Percentiles rank a stretch among this genome's conserved stretches.
These are phyloP conservation scores for Arabidopsis suecica DNA, from an alignment of 345 rosid species.

Conservation along the genomic window DNA sequence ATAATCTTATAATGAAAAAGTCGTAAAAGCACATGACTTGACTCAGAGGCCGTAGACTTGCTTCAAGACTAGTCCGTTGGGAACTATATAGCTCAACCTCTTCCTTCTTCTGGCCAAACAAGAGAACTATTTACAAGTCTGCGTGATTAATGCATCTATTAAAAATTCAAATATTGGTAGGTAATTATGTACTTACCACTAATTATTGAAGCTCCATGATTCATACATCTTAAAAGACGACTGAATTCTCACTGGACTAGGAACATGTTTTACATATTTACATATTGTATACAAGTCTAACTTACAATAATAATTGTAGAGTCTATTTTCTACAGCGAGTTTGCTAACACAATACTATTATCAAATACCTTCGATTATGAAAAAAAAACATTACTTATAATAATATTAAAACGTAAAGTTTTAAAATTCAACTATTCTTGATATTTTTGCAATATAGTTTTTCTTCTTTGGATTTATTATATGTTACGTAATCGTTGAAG, in stretches of 20 bases:
- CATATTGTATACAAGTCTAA: neutral
- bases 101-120: neutral
- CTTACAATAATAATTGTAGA: no score
- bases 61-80: slow-evolving; percentile 23
- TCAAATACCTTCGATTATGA: no score
- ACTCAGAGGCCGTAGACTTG: slow-evolving; percentile 5
- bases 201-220: neutral
- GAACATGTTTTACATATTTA: neutral
- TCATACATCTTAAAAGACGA: neutral
- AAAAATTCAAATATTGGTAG: neutral
- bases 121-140: neutral
- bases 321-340: no score
- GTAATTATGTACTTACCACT: neutral
- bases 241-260: neutral
- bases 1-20: slow-evolving; percentile 9
- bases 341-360: no score
- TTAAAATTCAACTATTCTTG: neutral
- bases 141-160: slow-evolving; percentile 9
- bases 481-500: neutral
- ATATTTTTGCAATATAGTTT: neutral
- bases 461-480: neutral
- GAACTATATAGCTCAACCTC: slow-evolving; percentile 5
- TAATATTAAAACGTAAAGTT: neutral
- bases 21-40: slow-evolving; percentile 31
- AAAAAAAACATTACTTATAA: neutral